Conservation (phyloP, 306 rosid genomes). For the Trifolium repens region DNA sequence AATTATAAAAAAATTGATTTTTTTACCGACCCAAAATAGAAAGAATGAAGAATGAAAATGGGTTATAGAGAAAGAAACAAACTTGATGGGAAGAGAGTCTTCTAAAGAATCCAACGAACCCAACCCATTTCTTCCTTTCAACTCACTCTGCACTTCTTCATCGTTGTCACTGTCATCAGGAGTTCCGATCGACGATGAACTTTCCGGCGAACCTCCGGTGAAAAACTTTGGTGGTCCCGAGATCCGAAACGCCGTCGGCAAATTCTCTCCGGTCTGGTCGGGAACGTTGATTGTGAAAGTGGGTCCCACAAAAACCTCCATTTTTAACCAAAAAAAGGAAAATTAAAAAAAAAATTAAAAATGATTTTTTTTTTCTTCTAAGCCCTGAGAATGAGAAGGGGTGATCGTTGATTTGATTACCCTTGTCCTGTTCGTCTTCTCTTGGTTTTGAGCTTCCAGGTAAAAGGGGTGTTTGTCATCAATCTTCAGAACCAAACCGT, state of each 20-base stretch:
- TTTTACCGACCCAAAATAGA: background rate
- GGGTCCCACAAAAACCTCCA: constrained; percentile 84
- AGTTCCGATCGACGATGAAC: constrained; percentile 86
- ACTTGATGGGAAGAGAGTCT: constrained; percentile 95
- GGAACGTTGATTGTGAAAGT: constrained; percentile 61
- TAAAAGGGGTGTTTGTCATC: constrained; percentile 61
- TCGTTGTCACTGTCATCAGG: constrained; percentile 66
- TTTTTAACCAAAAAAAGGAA: constrained; percentile 2
- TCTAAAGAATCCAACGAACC: constrained; percentile 64
- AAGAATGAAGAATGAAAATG: background rate
- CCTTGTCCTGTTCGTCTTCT: constrained; percentile 73
- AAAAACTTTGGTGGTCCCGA: constrained; percentile 20
- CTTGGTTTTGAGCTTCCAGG: constrained; percentile 55
- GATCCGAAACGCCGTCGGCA: constrained; percentile 38
- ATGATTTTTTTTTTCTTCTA: too few species aligned
- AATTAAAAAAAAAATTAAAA: background rate
- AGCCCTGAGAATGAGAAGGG: background rate
- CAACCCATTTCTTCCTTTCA: constrained; percentile 49
- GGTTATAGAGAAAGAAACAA: constrained; percentile 24
- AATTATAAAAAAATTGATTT: too few species aligned
- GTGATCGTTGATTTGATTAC: constrained; percentile 3
- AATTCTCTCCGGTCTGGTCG: constrained; percentile 21
- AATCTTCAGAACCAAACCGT: constrained; percentile 43
- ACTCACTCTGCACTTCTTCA: constrained; percentile 64
- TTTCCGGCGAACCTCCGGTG: constrained; percentile 53